Evolutionary conservation across 768 basidiomycete species (phyloP), one percentile per base, ranked within the genome.

Genomic region (Rhodotorula diobovata): DNA sequence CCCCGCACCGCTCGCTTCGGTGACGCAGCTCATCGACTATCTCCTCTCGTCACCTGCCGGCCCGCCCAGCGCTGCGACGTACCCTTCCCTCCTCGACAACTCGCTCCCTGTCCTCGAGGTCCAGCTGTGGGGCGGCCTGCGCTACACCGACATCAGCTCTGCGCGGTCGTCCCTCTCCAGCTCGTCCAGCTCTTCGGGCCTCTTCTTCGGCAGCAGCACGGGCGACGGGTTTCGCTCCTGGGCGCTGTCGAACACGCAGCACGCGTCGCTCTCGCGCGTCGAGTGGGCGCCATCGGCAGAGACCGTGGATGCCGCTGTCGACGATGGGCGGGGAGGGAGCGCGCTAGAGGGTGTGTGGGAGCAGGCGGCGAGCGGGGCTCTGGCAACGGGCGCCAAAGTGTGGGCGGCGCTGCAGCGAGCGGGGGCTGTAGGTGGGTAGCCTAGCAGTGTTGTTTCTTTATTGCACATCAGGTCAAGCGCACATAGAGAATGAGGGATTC

Each of bases 71-170:
- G 23, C 48, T 23, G 16, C 66, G 48, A 15, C 54, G 28, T 35
- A 28, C 21, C 35, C 57, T 1, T 30, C 39, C 14, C 39, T 50
- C n/a, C 37, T 34, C 37, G 21, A 16, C 30, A 21, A 34, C 21
- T 18, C 41, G 11, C 50, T 68, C 11, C 71, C 71, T 5, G 4
- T 32, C 15, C 4, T 72, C 15, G 66, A 65, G 45, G 53, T 68
- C 2, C 58, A 61, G 39, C 30, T 68, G 9, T 72, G 71, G 71
- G 71, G 71, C 9, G 63, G 66, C 7, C 48, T 50, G 10, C 48
- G 23, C 23, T 50, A 50, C 48, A 28, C 25, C 48, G 48, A 50
- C 48, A 1, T 67, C 32, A 18, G 35, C 48, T 48, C 3, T 1
- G 39, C 35, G 23, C 32, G 39, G 6, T 50, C 48, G 48, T 50